Base-by-base conservation (phyloP, 2,329 filamentous ascomycete species). In the Cladophialophora chaetospira region DNA sequence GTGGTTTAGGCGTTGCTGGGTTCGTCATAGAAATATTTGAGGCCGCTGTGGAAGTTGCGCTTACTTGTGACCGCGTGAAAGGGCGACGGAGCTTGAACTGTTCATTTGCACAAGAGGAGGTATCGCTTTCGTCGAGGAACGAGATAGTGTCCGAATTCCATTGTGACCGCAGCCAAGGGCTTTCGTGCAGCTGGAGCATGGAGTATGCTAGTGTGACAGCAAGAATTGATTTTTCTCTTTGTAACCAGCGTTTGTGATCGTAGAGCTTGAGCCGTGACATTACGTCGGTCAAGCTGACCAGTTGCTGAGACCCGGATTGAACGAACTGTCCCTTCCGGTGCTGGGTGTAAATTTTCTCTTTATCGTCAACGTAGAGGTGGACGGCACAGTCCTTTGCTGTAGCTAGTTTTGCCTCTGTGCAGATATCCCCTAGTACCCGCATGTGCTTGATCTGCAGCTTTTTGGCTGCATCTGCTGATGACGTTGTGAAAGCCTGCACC, bases 241-340 rank as follows among this genome's bases (percentile, higher is more conserved):
- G 36, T 19, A 52, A 10, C 49, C 36, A 52, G 13, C 36, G 33
- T 19, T 52, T 52, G 26, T 52, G 5, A 10, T 43, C 25, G 3
- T 52, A 52, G 19, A 43, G 19, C 9, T 43, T 28, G 36, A 52
- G 36, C 13, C 29, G 13, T 3, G 25, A 43, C 6, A 43, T 43
- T 8, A 43, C 21, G 15, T 43, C 38, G 17, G n/a, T n/a, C n/a
- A n/a, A n/a, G n/a, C n/a, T n/a, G n/a, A n/a, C n/a, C n/a, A n/a
- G n/a, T n/a, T n/a, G n/a, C n/a, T n/a, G n/a, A n/a, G n/a, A n/a
- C n/a, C n/a, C n/a, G n/a, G n/a, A n/a, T n/a, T n/a, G n/a, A n/a
- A n/a, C n/a, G n/a, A n/a, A n/a, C n/a, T n/a, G n/a, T n/a, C n/a
- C n/a, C n/a, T n/a, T n/a, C n/a, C n/a, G n/a, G n/a, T n/a, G n/a